Evolutionary conservation across 192 early-diverging fungal genomes (phyloP), one percentile per base, ranked within the genome.

Genomic region (Backusella circina): DNA sequence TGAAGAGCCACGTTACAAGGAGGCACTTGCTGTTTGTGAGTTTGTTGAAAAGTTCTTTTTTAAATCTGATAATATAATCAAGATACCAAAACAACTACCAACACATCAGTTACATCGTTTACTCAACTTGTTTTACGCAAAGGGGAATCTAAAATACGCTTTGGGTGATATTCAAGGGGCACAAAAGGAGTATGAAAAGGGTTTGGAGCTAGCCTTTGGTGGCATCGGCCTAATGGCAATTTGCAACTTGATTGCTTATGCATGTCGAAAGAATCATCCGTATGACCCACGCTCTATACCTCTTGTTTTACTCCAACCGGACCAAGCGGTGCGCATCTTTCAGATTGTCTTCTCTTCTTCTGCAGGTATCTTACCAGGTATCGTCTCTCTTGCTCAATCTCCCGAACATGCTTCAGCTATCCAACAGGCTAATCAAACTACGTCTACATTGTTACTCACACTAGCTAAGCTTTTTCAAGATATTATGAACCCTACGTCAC

Each of bases 401-500:
- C 5, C 41, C 39, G 32, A 37, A 12, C 65, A 75, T 69, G 54
- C 32, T 18, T 44, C 65, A 3, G 39, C 39, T 12, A 74, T 86
- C 1, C 88, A 90, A 44, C 86, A 88, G 65, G 76, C 84, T 3
- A 83, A 85, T 26, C 88, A 91, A 66, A 90, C 93, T 0, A 92
- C 91, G 1, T 88, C 89, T 31, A 88, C 88, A 9, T 86, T 96
- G 31, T 80, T 96, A 67, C 87, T 95, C 75, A 94, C 93, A 7
- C 84, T 97, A 51, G 95, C 95, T 15, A 97, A 95, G 81, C 85
- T 97, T 64, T 93, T 90, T 83, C 95, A 96, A 86, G 96, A 97
- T 79, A 80, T 82, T 31, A 84, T 88, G 78, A 82, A 83, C 37
- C 83, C 85, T 3, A 74, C 79, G 13, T 65, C 79, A 35, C 81